Conservation (phyloP, 371 early-diverging fungal genomes). For the Parasitella parasitica region DNA sequence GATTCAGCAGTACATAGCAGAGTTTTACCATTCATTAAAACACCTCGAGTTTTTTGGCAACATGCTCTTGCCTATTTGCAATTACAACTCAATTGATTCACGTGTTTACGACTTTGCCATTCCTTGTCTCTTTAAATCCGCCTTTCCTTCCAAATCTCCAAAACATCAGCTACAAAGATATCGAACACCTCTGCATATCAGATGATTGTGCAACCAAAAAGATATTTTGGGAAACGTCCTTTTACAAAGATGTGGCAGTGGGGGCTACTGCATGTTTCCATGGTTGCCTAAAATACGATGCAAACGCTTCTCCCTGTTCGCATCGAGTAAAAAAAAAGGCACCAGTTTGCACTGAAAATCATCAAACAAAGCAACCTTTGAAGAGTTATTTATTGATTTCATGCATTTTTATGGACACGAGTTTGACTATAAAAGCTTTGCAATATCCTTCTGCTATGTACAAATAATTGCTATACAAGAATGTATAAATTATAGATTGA, state of each 20-base stretch:
- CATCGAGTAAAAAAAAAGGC: background rate
- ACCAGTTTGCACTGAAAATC: constrained; percentile 10
- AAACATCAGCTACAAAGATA: background rate
- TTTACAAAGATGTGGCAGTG: background rate
- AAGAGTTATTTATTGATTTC: constrained; percentile 10
- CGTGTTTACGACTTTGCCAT: constrained; percentile 3
- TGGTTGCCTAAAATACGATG: background rate
- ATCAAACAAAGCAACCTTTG: background rate
- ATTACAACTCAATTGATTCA: background rate
- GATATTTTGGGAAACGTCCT: constrained; percentile 1
- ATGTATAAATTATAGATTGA: no score
- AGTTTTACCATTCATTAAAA: background rate
- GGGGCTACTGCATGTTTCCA: constrained; percentile 11
- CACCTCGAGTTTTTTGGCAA: constrained; percentile 3
- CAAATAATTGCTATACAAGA: no score
- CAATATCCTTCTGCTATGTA: no score
- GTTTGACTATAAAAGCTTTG: constrained; percentile 7
- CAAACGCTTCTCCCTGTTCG: background rate
- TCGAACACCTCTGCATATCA: background rate
- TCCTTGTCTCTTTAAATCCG: constrained; percentile 3
- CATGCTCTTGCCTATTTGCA: no score
- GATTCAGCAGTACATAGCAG: constrained; percentile 4
- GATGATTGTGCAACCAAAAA: background rate
- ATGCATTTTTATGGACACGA: constrained; percentile 13
- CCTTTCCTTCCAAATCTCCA: constrained; percentile 20